phyloP scores from a whole-genome alignment of 1,284 basidiomycete genomes.

The Puccinia horiana region DNA sequence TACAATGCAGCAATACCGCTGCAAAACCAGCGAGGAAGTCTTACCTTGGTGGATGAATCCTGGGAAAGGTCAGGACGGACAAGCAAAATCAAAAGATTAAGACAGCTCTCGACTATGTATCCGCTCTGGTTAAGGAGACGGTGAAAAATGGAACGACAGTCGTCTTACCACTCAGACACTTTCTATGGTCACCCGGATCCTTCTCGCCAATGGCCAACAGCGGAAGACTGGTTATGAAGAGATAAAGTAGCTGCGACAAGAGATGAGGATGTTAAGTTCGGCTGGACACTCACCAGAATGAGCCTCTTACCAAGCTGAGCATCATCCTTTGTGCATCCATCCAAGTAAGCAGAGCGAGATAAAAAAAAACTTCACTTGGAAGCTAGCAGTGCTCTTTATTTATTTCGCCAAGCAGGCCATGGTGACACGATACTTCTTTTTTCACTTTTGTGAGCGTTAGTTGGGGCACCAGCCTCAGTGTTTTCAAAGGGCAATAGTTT shows the following conservation, averaged over 20 bases:
- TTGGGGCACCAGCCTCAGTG: too few species aligned
- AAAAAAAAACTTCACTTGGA: too few species aligned
- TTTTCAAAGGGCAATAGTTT: too few species aligned
- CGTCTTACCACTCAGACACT: background rate
- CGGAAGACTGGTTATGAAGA: background rate
- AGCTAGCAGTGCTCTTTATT: too few species aligned
- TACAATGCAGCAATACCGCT: background rate
- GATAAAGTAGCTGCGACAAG: background rate
- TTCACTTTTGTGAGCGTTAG: too few species aligned
- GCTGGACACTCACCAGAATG: too few species aligned
- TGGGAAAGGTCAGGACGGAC: background rate
- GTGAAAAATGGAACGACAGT: background rate
- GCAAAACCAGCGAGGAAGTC: background rate
- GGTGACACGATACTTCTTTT: too few species aligned
- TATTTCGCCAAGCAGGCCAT: too few species aligned
- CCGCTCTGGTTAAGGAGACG: background rate
- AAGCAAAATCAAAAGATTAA: background rate
- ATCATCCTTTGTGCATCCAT: too few species aligned
- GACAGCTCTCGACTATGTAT: too few species aligned
- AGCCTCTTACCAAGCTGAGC: too few species aligned
- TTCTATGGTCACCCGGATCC: background rate
- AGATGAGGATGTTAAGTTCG: background rate
- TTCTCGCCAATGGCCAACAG: background rate
- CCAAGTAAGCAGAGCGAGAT: too few species aligned
- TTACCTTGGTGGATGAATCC: slow-evolving; percentile 22